These are phyloP conservation scores for Talaromyces pinophilus DNA, from an alignment of 2,329 filamentous ascomycete genomes.

Conservation along the genomic window DNA sequence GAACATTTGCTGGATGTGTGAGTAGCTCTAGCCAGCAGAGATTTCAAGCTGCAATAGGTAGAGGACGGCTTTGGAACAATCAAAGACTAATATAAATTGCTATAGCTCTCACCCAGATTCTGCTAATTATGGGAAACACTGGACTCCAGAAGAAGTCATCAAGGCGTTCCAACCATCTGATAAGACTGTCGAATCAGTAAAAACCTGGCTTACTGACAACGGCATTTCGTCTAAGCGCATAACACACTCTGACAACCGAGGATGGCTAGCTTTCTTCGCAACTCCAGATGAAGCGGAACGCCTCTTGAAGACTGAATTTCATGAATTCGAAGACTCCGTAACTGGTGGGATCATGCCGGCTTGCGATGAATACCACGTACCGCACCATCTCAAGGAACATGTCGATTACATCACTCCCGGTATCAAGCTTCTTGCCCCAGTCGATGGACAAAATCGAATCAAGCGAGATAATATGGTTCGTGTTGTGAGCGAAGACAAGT, in stretches of 20 bases:
- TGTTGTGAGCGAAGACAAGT: neutral
- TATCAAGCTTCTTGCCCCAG: constrained; percentile 48
- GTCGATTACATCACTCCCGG: constrained; percentile 61
- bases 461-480: constrained; percentile 21
- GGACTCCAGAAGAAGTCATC: constrained; percentile 46
- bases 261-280: constrained; percentile 59
- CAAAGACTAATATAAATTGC: neutral
- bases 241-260: constrained; percentile 52
- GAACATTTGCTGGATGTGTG: constrained; percentile 22
- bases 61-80: neutral
- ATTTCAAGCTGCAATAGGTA: neutral
- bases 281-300: constrained; percentile 56
- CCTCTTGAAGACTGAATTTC: constrained; percentile 57
- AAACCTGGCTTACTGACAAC: constrained; percentile 54
- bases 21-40: neutral
- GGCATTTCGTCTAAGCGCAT: constrained; percentile 55
- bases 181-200: constrained; percentile 54
- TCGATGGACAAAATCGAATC: constrained; percentile 30
- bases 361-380: constrained; percentile 53
- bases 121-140: constrained; percentile 46
- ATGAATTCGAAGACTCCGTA: constrained; percentile 50
- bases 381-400: constrained; percentile 49
- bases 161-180: constrained; percentile 45
- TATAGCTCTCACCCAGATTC: constrained; percentile 41
- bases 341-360: constrained; percentile 33